Evolutionary conservation across 192 early-diverging fungal genomes (phyloP).

Genomic region (Polychytrium aggregatum): DNA sequence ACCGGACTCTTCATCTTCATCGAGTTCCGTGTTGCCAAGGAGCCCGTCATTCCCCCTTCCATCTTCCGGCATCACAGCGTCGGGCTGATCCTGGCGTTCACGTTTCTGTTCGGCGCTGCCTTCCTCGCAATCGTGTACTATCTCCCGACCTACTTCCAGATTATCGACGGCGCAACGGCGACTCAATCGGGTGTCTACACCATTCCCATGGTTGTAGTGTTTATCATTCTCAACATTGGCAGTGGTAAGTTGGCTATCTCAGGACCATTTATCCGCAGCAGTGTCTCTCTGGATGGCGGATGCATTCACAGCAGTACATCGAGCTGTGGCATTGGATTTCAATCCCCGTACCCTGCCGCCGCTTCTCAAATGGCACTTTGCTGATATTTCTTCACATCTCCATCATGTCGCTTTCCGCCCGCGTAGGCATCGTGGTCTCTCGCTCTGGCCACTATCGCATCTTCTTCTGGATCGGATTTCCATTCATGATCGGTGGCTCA

Average conservation of each 20-base stretch:
- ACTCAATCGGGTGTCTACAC: slow-evolving; percentile 60
- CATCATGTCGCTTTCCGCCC: no score
- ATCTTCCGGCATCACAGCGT: slow-evolving; percentile 41
- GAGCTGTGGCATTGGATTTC: no score
- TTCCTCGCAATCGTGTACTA: slow-evolving; percentile 56
- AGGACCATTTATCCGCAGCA: no score
- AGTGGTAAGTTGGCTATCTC: slow-evolving; percentile 52
- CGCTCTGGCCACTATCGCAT: slow-evolving; percentile 46
- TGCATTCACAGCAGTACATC: no score
- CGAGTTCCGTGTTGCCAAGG: slow-evolving; percentile 48
- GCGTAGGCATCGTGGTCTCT: no score
- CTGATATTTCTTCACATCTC: no score
- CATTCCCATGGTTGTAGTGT: slow-evolving; percentile 59
- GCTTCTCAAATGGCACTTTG: no score
- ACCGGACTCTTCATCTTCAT: slow-evolving; percentile 42
- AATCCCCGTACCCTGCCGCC: no score
- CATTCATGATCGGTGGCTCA: slow-evolving; percentile 46
- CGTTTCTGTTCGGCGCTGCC: slow-evolving; percentile 27
- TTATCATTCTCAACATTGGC: slow-evolving; percentile 53
- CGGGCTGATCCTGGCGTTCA: slow-evolving; percentile 10
- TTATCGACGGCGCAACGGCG: slow-evolving; percentile 62
- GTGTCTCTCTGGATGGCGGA: no score
- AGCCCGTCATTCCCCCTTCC: slow-evolving; percentile 53
- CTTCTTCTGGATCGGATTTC: slow-evolving; percentile 52
- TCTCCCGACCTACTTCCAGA: slow-evolving; percentile 68